Percentiles rank a stretch among this genome's conserved stretches.
These are phyloP conservation scores for Phytopythium kandeliae DNA, from an alignment of 352 stramenopile species.

Conservation along the genomic window DNA sequence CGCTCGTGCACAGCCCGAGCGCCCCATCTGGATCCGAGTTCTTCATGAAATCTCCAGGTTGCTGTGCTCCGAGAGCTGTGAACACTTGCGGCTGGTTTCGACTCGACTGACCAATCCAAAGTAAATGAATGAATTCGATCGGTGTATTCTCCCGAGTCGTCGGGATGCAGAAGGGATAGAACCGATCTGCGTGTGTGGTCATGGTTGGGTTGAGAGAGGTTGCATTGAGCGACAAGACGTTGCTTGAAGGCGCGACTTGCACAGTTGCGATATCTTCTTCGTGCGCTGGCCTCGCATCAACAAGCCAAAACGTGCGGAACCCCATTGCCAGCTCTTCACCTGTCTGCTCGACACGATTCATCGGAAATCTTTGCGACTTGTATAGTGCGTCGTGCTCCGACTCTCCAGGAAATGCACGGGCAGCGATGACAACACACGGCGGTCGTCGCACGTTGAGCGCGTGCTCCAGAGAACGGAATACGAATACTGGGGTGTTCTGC, in stretches of 20 bases:
- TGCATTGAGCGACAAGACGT: conserved; percentile 57
- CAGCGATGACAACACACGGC: conserved; percentile 79
- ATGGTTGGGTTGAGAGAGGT: conserved; percentile 78
- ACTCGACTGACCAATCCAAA: conserved; percentile 85
- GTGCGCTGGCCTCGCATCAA: conserved; percentile 42
- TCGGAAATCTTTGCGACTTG: conserved; percentile 30
- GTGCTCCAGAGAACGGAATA: conserved; percentile 79
- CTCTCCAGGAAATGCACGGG: conserved; percentile 14
- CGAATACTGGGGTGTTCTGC: conserved; percentile 34
- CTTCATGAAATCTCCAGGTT: conserved; percentile 91
- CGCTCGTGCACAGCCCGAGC: conserved; percentile 76
- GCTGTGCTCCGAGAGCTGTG: conserved; percentile 82
- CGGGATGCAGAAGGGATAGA: conserved; percentile 91
- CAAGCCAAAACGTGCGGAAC: conserved; percentile 86
- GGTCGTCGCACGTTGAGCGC: conserved; percentile 81
- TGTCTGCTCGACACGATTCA: conserved; percentile 90
- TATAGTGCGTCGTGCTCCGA: conserved; percentile 4
- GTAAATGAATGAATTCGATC: conserved; percentile 91
- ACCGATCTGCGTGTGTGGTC: conserved; percentile 82
- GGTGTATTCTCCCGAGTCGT: conserved; percentile 90
- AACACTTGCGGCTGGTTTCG: conserved; percentile 90
- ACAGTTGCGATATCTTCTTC: conserved; percentile 45
- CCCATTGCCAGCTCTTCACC: conserved; percentile 83
- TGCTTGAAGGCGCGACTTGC: conserved; percentile 69
- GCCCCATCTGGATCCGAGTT: conserved; percentile 64